Evolutionary conservation across 31 red algal species (phyloP), one percentile per base, ranked within the genome.

Genomic region (Odonthalia washingtoniensis): DNA sequence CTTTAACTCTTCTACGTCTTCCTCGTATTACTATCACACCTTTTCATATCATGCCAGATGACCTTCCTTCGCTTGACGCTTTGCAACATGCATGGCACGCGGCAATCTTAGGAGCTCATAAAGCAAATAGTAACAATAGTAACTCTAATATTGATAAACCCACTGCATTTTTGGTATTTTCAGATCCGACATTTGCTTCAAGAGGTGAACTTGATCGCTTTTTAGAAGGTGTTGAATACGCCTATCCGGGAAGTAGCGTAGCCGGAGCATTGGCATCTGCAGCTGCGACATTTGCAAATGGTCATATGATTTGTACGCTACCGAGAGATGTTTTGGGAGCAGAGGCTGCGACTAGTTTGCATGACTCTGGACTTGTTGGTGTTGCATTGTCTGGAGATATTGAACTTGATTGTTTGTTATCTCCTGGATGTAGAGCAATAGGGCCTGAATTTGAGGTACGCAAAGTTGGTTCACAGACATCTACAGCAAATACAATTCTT

Each of bases 21-120:
- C 87, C 87, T 6, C 78, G 65, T 34, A 83, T 95, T 4, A 65
- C 77, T 43, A 65, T 95, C 41, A 75, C 63, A 0, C 70, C 88
- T 9, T 95, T 95, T 77, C 87, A 90, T 70, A 88, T 95, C 36
- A 91, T 91, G 93, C 87, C 84, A 24, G 88, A 91, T 84, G 93
- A 95, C 74, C 38, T 95, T 52, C 93, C 93, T 0, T 87, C 70
- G 40, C 69, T 87, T 53, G 93, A 95, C 49, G 88, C 93, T 17
- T 73, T 61, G 31, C 83, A 90, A 57, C n/a, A 3, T 3, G 72
- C 64, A 38, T 95, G 93, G 93, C 87, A 77, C 46, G 69, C 53
- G 3, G 37, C 91, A 78, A 77, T 95, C 1, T 57, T 82, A 26
- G 40, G 77, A 2, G 44, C 68, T 27, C 66, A 36, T 38, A 27